Percentiles rank a stretch among this genome's conserved stretches.
These are phyloP conservation scores for Aspergillus indologenus DNA, from an alignment of 495 filamentous ascomycete species.

Conservation along the genomic window DNA sequence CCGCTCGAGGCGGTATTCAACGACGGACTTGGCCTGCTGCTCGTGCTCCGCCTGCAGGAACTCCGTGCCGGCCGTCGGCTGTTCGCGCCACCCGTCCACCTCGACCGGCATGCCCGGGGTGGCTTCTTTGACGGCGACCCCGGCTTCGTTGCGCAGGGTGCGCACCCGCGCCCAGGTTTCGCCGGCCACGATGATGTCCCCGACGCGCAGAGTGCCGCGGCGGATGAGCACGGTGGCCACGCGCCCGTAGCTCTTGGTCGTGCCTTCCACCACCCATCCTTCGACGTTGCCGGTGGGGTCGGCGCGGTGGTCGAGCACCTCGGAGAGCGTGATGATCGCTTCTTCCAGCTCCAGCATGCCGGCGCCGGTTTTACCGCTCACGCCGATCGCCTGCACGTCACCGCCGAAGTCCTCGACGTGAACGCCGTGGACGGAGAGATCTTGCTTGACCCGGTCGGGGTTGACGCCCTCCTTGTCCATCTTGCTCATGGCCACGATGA, in stretches of 20 bases:
- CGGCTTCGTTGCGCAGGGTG: constrained; percentile 80
- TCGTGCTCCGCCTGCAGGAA: constrained; percentile 80
- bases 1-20: constrained; percentile 67
- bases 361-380: constrained; percentile 89
- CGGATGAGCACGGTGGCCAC: constrained; percentile 87
- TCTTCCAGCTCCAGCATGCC: constrained; percentile 94
- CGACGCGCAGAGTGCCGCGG: constrained; percentile 75
- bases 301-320: constrained; percentile 86
- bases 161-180: constrained; percentile 80
- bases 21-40: constrained; percentile 73
- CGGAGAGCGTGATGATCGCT: constrained; percentile 74
- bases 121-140: constrained; percentile 66
- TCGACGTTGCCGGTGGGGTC: constrained; percentile 74
- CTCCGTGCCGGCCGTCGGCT: constrained; percentile 84
- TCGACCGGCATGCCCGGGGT: constrained; percentile 87
- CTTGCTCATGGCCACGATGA: constrained; percentile 99
- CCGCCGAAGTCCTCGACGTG: constrained; percentile 95
- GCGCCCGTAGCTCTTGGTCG: constrained; percentile 79
- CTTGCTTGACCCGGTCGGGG: constrained; percentile 78
- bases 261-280: constrained; percentile 94
- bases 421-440: constrained; percentile 79
- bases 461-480: constrained; percentile 83
- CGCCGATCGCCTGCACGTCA: constrained; percentile 85
- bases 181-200: constrained; percentile 86
- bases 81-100: constrained; percentile 90